Evolutionary conservation across 2,329 filamentous ascomycete species (phyloP).

Genomic region (Annulohypoxylon truncatum): DNA sequence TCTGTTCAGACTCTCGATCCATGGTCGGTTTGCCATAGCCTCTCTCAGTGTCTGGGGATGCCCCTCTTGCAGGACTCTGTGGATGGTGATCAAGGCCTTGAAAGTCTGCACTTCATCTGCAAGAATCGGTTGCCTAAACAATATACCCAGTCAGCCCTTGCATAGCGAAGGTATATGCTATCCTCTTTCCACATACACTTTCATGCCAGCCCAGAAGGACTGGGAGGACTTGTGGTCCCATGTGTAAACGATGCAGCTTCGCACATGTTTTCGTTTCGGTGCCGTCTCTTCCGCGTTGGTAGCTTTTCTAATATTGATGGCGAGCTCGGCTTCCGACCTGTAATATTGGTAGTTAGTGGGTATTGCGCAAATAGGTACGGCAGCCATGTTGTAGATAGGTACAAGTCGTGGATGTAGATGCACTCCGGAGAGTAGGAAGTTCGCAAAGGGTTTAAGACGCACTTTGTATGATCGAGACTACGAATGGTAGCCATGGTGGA

Average conservation of each 20-base stretch:
- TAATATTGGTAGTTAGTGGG: slow-evolving; percentile 22
- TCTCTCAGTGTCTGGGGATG: slow-evolving; percentile 89
- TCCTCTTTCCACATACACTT: slow-evolving; percentile 76
- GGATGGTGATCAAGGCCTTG: slow-evolving; percentile 96
- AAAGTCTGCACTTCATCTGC: slow-evolving; percentile 99
- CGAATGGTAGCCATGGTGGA: slow-evolving; percentile 49
- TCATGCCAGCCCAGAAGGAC: slow-evolving; percentile 98
- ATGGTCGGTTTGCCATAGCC: slow-evolving; percentile 86
- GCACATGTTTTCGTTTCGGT: slow-evolving; percentile 90
- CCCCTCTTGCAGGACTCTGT: slow-evolving; percentile 97
- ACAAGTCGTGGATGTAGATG: slow-evolving; percentile 1
- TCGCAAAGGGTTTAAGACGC: slow-evolving; percentile 31
- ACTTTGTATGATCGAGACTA: slow-evolving; percentile 52
- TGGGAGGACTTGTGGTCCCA: slow-evolving; percentile 98
- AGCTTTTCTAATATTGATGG: slow-evolving; percentile 77
- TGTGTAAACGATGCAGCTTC: slow-evolving; percentile 97
- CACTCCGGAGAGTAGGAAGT: background rate
- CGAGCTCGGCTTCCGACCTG: slow-evolving; percentile 76
- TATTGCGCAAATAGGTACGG: background rate
- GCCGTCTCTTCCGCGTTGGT: slow-evolving; percentile 76
- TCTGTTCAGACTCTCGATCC: slow-evolving; percentile 92
- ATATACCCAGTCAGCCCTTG: slow-evolving; percentile 34
- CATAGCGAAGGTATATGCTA: slow-evolving; percentile 7
- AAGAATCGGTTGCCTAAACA: slow-evolving; percentile 86
- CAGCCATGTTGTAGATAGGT: slow-evolving; percentile 2